A percentile compares a stretch with the other conserved stretches of the same genome.
Conservation (phyloP, 1,284 basidiomycete genomes). For the Cyathus olla region DNA sequence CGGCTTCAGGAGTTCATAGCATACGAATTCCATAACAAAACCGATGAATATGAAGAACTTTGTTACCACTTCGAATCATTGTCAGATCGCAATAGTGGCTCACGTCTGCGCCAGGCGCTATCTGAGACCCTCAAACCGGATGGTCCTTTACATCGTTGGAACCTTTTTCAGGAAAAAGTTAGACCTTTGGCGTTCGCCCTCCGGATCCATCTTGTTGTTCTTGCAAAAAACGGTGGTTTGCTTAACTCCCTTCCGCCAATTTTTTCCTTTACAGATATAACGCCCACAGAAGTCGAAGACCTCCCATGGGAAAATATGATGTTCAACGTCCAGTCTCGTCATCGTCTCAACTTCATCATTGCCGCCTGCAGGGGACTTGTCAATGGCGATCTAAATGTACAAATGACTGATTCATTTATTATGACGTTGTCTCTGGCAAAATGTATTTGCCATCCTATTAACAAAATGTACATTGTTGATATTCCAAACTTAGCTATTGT, state of each 20-base stretch:
- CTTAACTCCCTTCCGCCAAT: background rate
- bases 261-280: background rate
- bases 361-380: slow-evolving; percentile 1
- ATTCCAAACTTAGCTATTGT: background rate
- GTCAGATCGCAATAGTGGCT: background rate
- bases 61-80: slow-evolving; percentile 4
- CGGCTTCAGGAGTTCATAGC: slow-evolving; percentile 1
- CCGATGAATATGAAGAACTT: slow-evolving; percentile 1
- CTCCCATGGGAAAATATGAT: slow-evolving; percentile 4
- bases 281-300: background rate
- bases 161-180: slow-evolving; percentile 3
- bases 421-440: slow-evolving; percentile 4
- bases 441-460: background rate
- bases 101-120: background rate
- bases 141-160: slow-evolving; percentile 6
- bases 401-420: background rate
- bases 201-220: background rate
- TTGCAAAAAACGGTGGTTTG: background rate
- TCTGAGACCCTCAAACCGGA: background rate
- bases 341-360: slow-evolving; percentile 4
- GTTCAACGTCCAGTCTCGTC: background rate
- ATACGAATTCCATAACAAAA: background rate
- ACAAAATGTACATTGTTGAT: background rate
- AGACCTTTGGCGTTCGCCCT: slow-evolving; percentile 5
- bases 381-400: slow-evolving; percentile 4